Evolutionary conservation across 129 eudicot species (phyloP), one percentile per base, ranked within the genome.

Genomic region (Apium graveolens): DNA sequence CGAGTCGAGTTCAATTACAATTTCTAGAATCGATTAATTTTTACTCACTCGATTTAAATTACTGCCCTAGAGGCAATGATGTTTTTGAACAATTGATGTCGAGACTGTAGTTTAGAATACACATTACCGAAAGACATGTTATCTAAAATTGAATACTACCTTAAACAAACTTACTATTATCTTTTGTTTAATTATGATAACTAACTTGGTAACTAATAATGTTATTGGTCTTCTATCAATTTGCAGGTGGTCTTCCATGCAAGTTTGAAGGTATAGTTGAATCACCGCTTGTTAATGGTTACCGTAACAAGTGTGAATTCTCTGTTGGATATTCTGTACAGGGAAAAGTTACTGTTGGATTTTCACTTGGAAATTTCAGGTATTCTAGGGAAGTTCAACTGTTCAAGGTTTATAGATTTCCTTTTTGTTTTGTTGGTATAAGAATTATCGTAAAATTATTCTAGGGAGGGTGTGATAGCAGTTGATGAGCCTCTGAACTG

Each of bases 401-500:
- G n/a, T n/a, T n/a, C 42, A 27, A 44, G 69, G 18, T 45, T 20
- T 63, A 21, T 1, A 10, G n/a, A 44, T 35, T 45, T 57, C 35
- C 10, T 49, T 26, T 79, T 13, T 70, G 38, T 32, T 72, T 38
- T 42, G 5, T n/a, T 74, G 21, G 13, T 34, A 76, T 63, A 24
- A 76, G 51, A 20, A 12, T 24, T 44, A 26, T 43, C 24, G 24
- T 42, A 2, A 37, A 60, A 21, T 69, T 73, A 13, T 73, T 82
- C 41, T 77, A 94, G 98, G 97, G 98, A 91, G 83, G 98, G 98
- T 39, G 98, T 91, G 83, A 91, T 93, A 41, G 96, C 98, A 75
- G 93, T 94, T 79, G 93, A 94, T 79, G 98, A 90, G 78, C 96
- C 98, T 66, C 70, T 81, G 45, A 87, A 94, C 81, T 94, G 98